These are phyloP conservation scores for Tetradesmus lagerheimii DNA, from an alignment of 139 green algal species.

Conservation along the genomic window DNA sequence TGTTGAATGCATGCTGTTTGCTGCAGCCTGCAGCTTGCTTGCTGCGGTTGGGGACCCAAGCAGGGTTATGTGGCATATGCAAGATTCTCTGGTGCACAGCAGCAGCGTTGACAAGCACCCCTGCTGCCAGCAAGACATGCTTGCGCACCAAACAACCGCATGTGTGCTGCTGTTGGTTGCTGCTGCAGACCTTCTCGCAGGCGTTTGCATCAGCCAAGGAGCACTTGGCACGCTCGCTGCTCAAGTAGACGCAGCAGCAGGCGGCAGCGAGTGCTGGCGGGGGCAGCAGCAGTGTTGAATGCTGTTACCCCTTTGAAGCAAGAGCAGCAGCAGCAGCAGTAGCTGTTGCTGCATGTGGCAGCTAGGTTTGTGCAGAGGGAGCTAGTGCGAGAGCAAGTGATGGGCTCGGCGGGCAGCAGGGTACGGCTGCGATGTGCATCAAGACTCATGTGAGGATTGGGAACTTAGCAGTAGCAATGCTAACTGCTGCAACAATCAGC, in stretches of 20 bases:
- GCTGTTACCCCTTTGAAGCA: too few species aligned
- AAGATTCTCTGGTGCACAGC: neutral
- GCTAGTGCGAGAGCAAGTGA: neutral
- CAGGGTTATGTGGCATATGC: too few species aligned
- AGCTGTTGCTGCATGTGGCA: constrained; percentile 22
- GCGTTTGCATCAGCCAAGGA: constrained; percentile 92
- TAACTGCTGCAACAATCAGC: too few species aligned
- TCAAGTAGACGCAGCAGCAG: constrained; percentile 68
- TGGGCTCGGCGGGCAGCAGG: neutral
- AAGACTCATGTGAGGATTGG: neutral
- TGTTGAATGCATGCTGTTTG: neutral
- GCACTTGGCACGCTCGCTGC: constrained; percentile 87
- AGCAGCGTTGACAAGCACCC: neutral
- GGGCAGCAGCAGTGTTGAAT: neutral
- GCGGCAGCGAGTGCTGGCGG: neutral
- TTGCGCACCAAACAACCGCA: too few species aligned
- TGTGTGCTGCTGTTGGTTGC: neutral
- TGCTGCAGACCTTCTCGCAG: constrained; percentile 87
- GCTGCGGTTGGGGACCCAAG: too few species aligned
- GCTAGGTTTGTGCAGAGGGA: neutral
- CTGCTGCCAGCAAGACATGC: neutral
- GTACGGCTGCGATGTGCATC: neutral
- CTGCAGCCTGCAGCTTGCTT: neutral
- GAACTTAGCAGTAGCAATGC: too few species aligned
- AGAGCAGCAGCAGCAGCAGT: constrained; percentile 31